Evolutionary conservation across 2,329 filamentous ascomycete genomes (phyloP), one percentile per base, ranked within the genome.

Genomic region (Fusarium sp.): DNA sequence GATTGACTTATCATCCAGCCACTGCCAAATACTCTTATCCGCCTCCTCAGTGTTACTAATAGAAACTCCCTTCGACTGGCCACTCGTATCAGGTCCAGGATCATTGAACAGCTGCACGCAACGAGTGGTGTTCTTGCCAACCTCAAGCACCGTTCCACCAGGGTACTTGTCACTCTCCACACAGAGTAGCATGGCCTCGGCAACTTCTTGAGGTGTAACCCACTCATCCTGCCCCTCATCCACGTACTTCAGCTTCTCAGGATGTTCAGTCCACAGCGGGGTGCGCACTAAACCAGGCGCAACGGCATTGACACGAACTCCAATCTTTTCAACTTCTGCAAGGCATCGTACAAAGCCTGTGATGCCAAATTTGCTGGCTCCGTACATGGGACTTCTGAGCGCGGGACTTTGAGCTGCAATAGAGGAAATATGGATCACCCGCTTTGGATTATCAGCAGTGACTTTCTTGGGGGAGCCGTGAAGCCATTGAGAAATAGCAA

Each of bases 201-300:
- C 85, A 0, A 86, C 83, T 47, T 83, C 82, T 4, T 82, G 70
- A 0, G 85, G 82, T 1, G 81, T 83, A 2, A 85, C 81, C 84
- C 84, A 86, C 0, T 65, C 77, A 60, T 85, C 83, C 30, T 75
- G 65, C 7, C 62, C 65, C 31, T 77, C 59, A 12, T 84, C 78
- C 1, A 86, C 66, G 41, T 79, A 79, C 22, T 75, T 73, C 24
- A 85, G 65, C 69, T 85, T 86, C 69, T 86, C 84, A 0, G 83
- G 82, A 39, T 85, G 68, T 4, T 86, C 85, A 0, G 77, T 82
- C 83, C 85, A 86, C 7, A 87, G 66, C 6, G 85, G 85, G 3
- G 86, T 87, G 13, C 78, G 74, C 1, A 86, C 82, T 3, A 85
- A 56, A 0, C 83, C 85, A 0, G 85, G 86, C 0, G 85, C 84